phyloP scores from a whole-genome alignment of 768 basidiomycete species.

The Chalciporus sphaerocephalus region DNA sequence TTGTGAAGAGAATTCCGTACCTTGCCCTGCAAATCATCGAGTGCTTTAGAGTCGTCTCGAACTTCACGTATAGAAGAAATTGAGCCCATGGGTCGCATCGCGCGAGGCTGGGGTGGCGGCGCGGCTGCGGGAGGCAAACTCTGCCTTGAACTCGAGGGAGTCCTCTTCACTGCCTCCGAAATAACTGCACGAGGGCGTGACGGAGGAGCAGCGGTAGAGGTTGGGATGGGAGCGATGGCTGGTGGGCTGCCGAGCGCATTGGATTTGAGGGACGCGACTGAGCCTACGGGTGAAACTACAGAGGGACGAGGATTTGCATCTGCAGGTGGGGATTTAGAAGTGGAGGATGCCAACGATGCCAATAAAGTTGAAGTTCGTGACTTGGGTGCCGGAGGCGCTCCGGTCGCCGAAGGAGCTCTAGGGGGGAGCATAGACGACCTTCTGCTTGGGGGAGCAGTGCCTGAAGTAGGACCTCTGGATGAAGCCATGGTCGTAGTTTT shows the following conservation, averaged over 20 bases:
- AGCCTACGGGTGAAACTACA: conserved; percentile 54
- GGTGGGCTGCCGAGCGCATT: conserved; percentile 27
- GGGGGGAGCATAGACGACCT: conserved; percentile 32
- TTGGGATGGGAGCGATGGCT: conserved; percentile 24
- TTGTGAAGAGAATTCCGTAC: conserved; percentile 30
- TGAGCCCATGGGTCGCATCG: conserved; percentile 50
- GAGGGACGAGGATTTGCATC: conserved; percentile 41
- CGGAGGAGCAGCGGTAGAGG: conserved; percentile 20
- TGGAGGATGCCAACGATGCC: conserved; percentile 22
- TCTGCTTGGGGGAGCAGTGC: conserved; percentile 31
- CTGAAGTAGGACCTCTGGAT: conserved; percentile 28
- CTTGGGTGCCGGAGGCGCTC: conserved; percentile 35
- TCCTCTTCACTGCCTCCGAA: conserved; percentile 59
- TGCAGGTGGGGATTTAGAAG: conserved; percentile 14
- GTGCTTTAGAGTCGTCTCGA: conserved; percentile 53
- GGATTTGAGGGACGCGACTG: conserved; percentile 45
- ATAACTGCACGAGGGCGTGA: conserved; percentile 62
- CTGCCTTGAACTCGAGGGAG: conserved; percentile 39
- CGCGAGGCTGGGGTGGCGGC: conserved; percentile 34
- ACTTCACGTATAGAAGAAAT: conserved; percentile 74
- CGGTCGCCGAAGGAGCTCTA: conserved; percentile 38
- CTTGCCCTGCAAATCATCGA: conserved; percentile 58
- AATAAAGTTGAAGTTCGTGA: conserved; percentile 33
- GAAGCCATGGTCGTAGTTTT: conserved; percentile 34
- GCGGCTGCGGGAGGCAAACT: conserved; percentile 31